Evolutionary conservation across 1,284 basidiomycete species (phyloP), one percentile per base, ranked within the genome.

Genomic region (Stygiomarasmius scandens): DNA sequence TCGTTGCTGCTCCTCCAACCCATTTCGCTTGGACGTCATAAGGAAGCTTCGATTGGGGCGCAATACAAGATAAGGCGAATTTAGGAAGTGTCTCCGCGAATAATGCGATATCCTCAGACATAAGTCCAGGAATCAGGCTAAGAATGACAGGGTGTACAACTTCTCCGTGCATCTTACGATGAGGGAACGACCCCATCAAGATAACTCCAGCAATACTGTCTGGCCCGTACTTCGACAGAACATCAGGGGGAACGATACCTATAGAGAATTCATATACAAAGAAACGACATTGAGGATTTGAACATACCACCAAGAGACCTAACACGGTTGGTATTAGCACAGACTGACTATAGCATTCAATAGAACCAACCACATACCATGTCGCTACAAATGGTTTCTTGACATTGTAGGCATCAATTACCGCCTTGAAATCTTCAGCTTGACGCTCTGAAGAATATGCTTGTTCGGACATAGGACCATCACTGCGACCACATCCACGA

Each of bases 401-500:
- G n/a, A 58, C 46, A 2, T 49, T 41, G 29, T 24, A 58, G 24
- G 47, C 58, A 46, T 55, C 43, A 11, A 52, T 47, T 4, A 58
- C 58, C 3, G 56, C 53, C 23, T 58, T 45, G n/a, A 58, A 53
- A 24, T 58, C 58, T 19, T 58, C 53, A 8, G 58, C 58, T 4
- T 55, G 53, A 2, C 36, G 29, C 22, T 55, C 48, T 8, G 58
- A 55, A 20, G 38, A 38, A n/a, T 49, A 55, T 27, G 48, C 47
- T 19, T 58, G 53, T 29, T 43, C 53, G 8, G 12, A 51, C 25
- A 41, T 11, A 2, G 58, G 52, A n/a, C 38, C 47, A 8, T 48
- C 56, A 36, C 56, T 58, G 27, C 51, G 45, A 16, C 56, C 56
- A 36, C 44, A 48, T 23, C 56, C 56, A 1, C 56, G 56, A 32